A percentile compares a stretch with the other conserved stretches of the same genome.
These are phyloP conservation scores for Austroboletus eburneus DNA, from an alignment of 768 basidiomycete genomes.

Conservation along the genomic window DNA sequence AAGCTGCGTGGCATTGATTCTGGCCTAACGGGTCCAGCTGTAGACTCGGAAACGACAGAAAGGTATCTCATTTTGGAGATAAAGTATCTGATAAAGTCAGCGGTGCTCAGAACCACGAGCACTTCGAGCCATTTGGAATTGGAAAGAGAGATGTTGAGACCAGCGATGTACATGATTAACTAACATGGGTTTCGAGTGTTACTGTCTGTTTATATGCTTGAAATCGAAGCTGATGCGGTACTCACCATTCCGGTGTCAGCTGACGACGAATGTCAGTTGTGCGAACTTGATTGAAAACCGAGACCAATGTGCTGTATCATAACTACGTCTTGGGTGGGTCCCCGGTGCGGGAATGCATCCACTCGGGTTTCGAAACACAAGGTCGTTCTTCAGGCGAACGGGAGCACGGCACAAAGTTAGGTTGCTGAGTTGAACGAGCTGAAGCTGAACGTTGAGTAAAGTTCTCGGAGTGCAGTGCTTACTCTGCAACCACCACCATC, in stretches of 20 bases:
- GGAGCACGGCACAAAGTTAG: too few species aligned
- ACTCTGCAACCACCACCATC: too few species aligned
- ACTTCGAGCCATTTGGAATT: constrained; percentile 9
- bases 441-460: too few species aligned
- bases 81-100: constrained; percentile 1
- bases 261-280: background rate
- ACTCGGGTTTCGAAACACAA: too few species aligned
- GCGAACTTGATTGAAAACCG: too few species aligned
- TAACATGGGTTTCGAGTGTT: background rate
- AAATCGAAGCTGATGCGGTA: constrained; percentile 3
- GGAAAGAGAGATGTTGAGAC: constrained; percentile 7
- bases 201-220: constrained; percentile 1
- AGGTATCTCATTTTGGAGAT: background rate
- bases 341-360: too few species aligned
- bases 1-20: constrained; percentile 13
- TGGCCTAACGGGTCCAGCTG: constrained; percentile 15
- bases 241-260: background rate
- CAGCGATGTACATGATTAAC: constrained; percentile 13
- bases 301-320: too few species aligned
- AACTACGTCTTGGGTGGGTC: too few species aligned
- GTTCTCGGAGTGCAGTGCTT: too few species aligned
- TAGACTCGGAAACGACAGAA: constrained; percentile 1
- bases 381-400: too few species aligned
- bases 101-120: constrained; percentile 13
- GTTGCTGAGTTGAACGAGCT: too few species aligned